Base-by-base conservation (phyloP, 352 stramenopile genomes). In the Aphanomyces euteiches region DNA sequence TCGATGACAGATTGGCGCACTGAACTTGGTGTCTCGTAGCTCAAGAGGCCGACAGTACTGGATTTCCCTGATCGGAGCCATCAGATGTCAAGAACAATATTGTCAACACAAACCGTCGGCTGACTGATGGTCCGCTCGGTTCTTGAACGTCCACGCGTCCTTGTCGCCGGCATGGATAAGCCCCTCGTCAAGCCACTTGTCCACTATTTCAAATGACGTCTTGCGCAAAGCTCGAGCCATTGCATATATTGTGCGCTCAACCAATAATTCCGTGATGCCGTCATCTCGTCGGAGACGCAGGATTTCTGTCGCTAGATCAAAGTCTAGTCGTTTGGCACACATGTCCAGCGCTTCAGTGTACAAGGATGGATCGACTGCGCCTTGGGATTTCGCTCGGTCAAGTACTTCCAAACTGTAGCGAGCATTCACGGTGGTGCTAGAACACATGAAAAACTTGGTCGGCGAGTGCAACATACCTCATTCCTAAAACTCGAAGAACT, bases 1-100 rank as follows among this genome's bases (percentile, higher is more conserved):
- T 90, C 78, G 7, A 90, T 81, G 19, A 90, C 82, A 7, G 83
- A 80, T 45, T 83, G 81, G 7, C 82, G 77, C 38, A 90, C 84
- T 0, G 81, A 88, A 47, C 84, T 73, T 0, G 82, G 88, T 1
- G 84, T 90, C 53, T 90, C 80, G 53, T 87, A 73, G 15, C 84
- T 81, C 1, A 92, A 67, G 39, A 80, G 89, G 0, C 82, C 84
- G 1, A 85, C 71, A 7, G 79, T 76, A 68, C 87, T 89, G 8
- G 28, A 28, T 73, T 66, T 19, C 73, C 72, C 66, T 17, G 53
- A 2, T 2, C 36, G 38, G 15, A 34, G 28, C 56, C 6, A 15
- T 45, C 28, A 45, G 34, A 4, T 34, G 28, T n/a, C 19, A 28
- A 28, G 28, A 28, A 28, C 28, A 28, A 28, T 2, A 28, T 28